Evolutionary conservation across 768 basidiomycete species (phyloP).

Genomic region (Hortiboletus campestris): DNA sequence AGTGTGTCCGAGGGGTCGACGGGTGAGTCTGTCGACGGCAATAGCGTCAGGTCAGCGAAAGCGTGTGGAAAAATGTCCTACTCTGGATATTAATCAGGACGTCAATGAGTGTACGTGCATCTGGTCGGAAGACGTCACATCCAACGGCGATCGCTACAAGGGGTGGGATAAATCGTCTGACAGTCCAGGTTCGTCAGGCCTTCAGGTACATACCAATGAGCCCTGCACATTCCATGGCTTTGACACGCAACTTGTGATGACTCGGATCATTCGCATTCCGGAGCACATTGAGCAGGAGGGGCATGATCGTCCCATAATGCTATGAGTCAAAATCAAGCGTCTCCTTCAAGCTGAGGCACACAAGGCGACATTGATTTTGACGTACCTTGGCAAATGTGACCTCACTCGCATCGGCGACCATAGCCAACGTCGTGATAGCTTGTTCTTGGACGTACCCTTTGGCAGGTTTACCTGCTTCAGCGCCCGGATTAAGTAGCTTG

Average conservation of each 20-base stretch:
- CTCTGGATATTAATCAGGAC: conserved; percentile 77
- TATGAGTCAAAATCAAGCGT: conserved; percentile 22
- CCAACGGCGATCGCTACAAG: conserved; percentile 83
- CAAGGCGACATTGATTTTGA: neutral
- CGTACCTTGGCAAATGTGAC: conserved; percentile 68
- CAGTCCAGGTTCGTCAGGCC: neutral
- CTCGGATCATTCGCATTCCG: conserved; percentile 65
- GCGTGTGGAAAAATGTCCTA: conserved; percentile 29
- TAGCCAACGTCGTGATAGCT: conserved; percentile 82
- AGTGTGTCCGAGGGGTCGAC: conserved; percentile 71
- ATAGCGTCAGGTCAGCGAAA: neutral
- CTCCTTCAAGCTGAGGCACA: neutral
- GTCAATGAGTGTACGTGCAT: conserved; percentile 70
- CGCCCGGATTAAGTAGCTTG: conserved; percentile 57
- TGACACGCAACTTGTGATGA: conserved; percentile 67
- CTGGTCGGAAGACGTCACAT: conserved; percentile 70
- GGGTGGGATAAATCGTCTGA: neutral
- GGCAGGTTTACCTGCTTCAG: conserved; percentile 40
- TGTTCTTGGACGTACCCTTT: conserved; percentile 81
- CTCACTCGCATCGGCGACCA: conserved; percentile 87
- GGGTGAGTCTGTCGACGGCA: conserved; percentile 50
- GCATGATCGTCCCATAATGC: conserved; percentile 82
- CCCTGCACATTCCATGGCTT: conserved; percentile 91
- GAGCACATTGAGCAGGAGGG: conserved; percentile 72
- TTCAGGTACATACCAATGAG: conserved; percentile 60